These are phyloP conservation scores for Collybia nuda DNA, from an alignment of 768 basidiomycete genomes.

Conservation along the genomic window DNA sequence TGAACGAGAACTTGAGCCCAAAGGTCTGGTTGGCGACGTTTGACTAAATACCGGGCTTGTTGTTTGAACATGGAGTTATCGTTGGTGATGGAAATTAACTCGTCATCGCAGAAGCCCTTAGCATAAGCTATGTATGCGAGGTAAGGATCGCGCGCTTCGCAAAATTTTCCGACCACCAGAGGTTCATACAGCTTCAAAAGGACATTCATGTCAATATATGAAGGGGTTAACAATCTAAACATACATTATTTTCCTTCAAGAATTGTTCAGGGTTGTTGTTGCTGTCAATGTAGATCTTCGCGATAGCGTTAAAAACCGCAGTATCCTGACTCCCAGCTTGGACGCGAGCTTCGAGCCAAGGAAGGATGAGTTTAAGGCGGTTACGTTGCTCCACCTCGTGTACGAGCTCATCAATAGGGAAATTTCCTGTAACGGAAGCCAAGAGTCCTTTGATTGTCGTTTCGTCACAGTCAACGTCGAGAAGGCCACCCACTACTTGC, in stretches of 20 bases:
- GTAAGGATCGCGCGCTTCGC: slow-evolving; percentile 97
- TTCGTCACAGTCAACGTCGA: slow-evolving; percentile 99
- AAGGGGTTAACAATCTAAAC: slow-evolving; percentile 23
- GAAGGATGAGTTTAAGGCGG: slow-evolving; percentile 92
- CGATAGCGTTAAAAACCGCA: slow-evolving; percentile 93
- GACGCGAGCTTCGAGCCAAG: slow-evolving; percentile 94
- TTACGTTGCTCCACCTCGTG: slow-evolving; percentile 97
- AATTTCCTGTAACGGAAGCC: slow-evolving; percentile 91
- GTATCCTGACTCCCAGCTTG: slow-evolving; percentile 93
- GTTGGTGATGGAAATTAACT: slow-evolving; percentile 95
- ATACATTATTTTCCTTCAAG: slow-evolving; percentile 97
- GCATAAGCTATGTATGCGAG: slow-evolving; percentile 99
- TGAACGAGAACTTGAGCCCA: slow-evolving; percentile 93
- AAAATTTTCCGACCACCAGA: slow-evolving; percentile 97
- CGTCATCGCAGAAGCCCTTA: slow-evolving; percentile 98
- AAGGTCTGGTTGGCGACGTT: slow-evolving; percentile 90
- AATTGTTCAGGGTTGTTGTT: slow-evolving; percentile 98
- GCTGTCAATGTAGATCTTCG: slow-evolving; percentile 98
- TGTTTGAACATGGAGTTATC: slow-evolving; percentile 99
- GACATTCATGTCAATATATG: slow-evolving; percentile 8
- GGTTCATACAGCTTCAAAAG: slow-evolving; percentile 85
- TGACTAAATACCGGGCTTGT: slow-evolving; percentile 96
- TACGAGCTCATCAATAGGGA: slow-evolving; percentile 97
- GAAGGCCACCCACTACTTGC: slow-evolving; percentile 92
- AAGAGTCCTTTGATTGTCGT: slow-evolving; percentile 92